phyloP scores from a whole-genome alignment of 345 rosid species.

The Raphanus sativus region DNA sequence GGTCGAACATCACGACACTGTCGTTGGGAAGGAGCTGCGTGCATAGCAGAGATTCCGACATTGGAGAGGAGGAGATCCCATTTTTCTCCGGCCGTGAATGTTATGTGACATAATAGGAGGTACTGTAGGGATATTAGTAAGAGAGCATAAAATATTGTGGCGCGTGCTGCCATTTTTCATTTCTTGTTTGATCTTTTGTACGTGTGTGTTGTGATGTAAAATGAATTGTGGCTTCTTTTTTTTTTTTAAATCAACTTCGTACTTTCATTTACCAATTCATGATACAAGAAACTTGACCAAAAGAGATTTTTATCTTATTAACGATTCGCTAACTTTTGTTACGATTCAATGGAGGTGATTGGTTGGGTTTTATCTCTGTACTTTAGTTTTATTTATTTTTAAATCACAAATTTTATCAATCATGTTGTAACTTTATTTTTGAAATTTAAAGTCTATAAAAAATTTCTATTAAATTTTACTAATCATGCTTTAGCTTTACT shows the following conservation, averaged over 20 bases:
- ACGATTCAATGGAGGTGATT: too few relatives aligned
- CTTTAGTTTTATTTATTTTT: too few relatives aligned
- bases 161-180: constrained; percentile 16
- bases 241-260: neutral
- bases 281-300: too few relatives aligned
- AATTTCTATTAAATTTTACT: too few relatives aligned
- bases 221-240: neutral
- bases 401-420: too few relatives aligned
- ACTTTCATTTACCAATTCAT: too few relatives aligned
- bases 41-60: constrained; percentile 83
- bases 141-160: constrained; percentile 8
- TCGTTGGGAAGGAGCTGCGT: constrained; percentile 81
- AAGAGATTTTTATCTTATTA: too few relatives aligned
- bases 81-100: constrained; percentile 28
- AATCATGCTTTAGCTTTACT: too few relatives aligned
- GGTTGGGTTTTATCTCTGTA: too few relatives aligned
- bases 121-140: constrained; percentile 22
- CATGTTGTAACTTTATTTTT: too few relatives aligned
- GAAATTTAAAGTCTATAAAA: too few relatives aligned
- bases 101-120: constrained; percentile 21
- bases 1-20: constrained; percentile 73
- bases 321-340: too few relatives aligned
- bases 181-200: constrained; percentile 8
- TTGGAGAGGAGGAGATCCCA: constrained; percentile 43
- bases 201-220: constrained; percentile 7